Conservation (phyloP, 2,329 filamentous ascomycete species). For the Fusarium sp. region DNA sequence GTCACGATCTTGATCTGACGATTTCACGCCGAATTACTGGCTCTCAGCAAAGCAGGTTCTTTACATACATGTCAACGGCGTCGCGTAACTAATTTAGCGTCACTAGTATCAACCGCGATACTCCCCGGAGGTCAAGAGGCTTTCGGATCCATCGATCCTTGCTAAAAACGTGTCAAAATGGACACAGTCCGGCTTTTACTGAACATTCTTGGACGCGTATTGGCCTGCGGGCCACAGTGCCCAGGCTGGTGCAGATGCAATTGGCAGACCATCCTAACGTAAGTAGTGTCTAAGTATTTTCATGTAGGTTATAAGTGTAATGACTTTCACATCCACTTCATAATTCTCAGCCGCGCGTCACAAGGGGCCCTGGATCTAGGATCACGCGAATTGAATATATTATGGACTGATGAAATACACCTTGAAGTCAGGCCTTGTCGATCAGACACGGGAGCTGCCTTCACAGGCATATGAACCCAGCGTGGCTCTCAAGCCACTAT, state of each 20-base stretch:
- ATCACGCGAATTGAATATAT: conserved; percentile 27
- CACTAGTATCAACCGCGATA: conserved; percentile 25
- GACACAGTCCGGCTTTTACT: conserved; percentile 40
- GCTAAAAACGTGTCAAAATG: conserved; percentile 28
- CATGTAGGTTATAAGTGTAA: background rate
- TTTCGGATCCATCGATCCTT: conserved; percentile 37
- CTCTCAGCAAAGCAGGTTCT: conserved; percentile 4
- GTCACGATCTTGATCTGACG: conserved; percentile 1
- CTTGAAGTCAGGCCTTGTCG: conserved; percentile 11
- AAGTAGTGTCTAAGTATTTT: background rate
- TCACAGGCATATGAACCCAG: conserved; percentile 12
- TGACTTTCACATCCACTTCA: conserved; percentile 8
- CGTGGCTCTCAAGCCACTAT: conserved; percentile 16
- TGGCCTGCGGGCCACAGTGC: conserved; percentile 5
- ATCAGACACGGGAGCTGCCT: conserved; percentile 15
- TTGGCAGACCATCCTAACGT: background rate
- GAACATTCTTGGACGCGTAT: conserved; percentile 17
- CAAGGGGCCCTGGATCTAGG: conserved; percentile 10
- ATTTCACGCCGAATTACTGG: conserved; percentile 8
- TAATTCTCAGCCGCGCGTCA: background rate
- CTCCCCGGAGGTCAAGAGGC: conserved; percentile 27
- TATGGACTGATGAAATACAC: conserved; percentile 26
- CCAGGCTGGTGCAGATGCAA: conserved; percentile 4
- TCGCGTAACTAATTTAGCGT: conserved; percentile 24
- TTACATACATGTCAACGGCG: conserved; percentile 16